A percentile compares a stretch with the other conserved stretches of the same genome.
These are phyloP conservation scores for Yamadazyma oceani DNA, from an alignment of 1,139 yeast genomes.

Conservation along the genomic window DNA sequence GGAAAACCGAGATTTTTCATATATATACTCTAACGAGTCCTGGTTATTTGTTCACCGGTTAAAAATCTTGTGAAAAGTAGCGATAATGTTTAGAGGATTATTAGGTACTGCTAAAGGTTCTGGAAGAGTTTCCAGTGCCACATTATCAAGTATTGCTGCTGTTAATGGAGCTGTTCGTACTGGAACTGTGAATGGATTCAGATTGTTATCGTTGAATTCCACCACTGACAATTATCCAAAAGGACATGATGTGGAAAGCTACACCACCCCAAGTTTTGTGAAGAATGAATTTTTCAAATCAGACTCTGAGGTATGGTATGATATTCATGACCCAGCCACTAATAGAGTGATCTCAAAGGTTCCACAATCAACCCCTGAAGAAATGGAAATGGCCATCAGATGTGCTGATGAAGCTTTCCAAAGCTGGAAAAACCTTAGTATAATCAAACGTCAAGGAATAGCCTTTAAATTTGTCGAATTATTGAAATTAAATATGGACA, in stretches of 20 bases:
- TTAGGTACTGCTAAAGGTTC: background rate
- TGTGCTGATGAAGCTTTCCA: conserved; percentile 64
- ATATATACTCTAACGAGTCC: background rate
- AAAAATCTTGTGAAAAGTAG: too few species aligned
- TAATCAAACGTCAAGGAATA: conserved; percentile 72
- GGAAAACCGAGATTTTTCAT: conserved; percentile 10
- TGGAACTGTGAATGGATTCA: background rate
- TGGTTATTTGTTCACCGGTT: too few species aligned
- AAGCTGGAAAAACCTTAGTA: conserved; percentile 57
- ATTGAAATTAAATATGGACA: conserved; percentile 67
- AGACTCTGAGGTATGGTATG: conserved; percentile 61
- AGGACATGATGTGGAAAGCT: conserved; percentile 48
- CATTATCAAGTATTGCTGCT: background rate
- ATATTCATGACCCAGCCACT: conserved; percentile 77
- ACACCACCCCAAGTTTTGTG: conserved; percentile 55
- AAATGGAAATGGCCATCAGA: conserved; percentile 65
- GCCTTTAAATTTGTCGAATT: conserved; percentile 72
- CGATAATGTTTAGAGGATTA: background rate
- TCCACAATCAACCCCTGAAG: conserved; percentile 70
- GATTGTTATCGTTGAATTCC: conserved; percentile 19
- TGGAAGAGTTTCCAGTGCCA: background rate
- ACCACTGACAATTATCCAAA: conserved; percentile 44
- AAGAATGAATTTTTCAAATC: conserved; percentile 61
- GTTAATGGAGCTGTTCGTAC: too few species aligned
- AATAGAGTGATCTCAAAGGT: conserved; percentile 64